Percentiles rank a stretch among this genome's conserved stretches.
Evolutionary conservation across 2,329 filamentous ascomycete species (phyloP).

Genomic region (Diaporthe batatas): DNA sequence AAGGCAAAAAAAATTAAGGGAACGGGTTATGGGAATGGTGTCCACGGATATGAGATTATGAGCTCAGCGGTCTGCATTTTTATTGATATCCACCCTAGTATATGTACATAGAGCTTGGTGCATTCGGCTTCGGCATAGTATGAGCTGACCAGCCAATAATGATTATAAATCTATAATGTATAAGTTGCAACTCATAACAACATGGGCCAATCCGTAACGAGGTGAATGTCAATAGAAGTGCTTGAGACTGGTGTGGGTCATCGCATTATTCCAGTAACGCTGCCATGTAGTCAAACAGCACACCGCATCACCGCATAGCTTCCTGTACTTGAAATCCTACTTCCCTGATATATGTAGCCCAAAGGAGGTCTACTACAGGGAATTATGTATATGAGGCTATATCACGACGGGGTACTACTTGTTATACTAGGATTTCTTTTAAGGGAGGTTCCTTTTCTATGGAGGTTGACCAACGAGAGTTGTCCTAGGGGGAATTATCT

Average conservation of each 20-base stretch:
- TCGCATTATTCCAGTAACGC: too few relatives aligned
- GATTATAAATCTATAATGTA: conserved; percentile 30
- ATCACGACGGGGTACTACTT: too few relatives aligned
- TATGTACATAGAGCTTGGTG: conserved; percentile 10
- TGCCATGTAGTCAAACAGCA: too few relatives aligned
- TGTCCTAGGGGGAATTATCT: too few relatives aligned
- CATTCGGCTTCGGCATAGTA: not conserved
- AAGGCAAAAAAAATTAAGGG: not conserved
- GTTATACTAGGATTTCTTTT: too few relatives aligned
- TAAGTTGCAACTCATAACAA: not conserved
- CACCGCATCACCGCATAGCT: too few relatives aligned
- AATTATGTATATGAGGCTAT: too few relatives aligned
- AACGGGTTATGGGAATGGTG: not conserved
- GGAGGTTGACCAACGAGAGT: not conserved
- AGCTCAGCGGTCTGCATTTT: conserved; percentile 30
- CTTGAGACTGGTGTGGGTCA: too few relatives aligned
- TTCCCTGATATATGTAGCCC: not conserved
- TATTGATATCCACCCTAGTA: conserved; percentile 20
- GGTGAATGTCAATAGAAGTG: not conserved
- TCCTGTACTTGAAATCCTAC: too few relatives aligned
- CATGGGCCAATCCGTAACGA: too few relatives aligned
- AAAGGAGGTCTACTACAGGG: not conserved
- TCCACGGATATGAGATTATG: conserved; percentile 20
- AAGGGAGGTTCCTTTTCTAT: not conserved
- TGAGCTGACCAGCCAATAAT: conserved; percentile 7